Base-by-base conservation (phyloP, 768 basidiomycete genomes). In the Lanmaoa pseudosensibilis region DNA sequence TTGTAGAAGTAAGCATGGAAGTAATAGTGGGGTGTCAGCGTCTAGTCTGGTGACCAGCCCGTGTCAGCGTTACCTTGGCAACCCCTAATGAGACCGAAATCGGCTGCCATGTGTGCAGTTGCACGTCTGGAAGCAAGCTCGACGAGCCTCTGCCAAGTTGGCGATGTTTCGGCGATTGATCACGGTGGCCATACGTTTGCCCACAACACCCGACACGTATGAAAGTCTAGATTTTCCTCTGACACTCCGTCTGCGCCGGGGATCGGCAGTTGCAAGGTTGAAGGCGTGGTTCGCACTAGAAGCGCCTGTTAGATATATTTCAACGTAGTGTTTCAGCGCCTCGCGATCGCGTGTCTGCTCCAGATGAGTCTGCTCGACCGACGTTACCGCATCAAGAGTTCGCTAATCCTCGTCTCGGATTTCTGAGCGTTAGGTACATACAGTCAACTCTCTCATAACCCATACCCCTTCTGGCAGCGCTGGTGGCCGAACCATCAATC, bases 251-350 rank as follows among this genome's bases (percentile, higher is more conserved):
- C 25, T 55, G 30, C 30, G 18, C n/a, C 19, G 37, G 44, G 4
- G 32, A 45, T 16, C 48, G 27, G n/a, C 5, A 10, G 12, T 25
- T 19, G 12, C 25, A 30, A 30, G n/a, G 27, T 34, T 47, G 21
- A 48, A n/a, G n/a, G 19, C 32, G 21, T 33, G 37, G 41, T 57
- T 56, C 43, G 56, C 13, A 36, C 56, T 56, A 46, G 16, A 33
- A 25, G 33, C 5, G 27, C 32, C 48, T 40, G 55, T 38, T 30
- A 7, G 7, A 25, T 19, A 2, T 5, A 52, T 57, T 55, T 54
- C 46, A 54, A 37, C 39, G 13, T 21, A 3, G 30, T 52, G 54
- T 39, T 56, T 55, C 46, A 40, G 37, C 13, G 30, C 49, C 34
- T 52, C 55, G 30, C n/a, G 16, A 45, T 47, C 32, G 53, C 44